Conservation (phyloP, 140 eudicot genomes). For the Oenanthe javanica region DNA sequence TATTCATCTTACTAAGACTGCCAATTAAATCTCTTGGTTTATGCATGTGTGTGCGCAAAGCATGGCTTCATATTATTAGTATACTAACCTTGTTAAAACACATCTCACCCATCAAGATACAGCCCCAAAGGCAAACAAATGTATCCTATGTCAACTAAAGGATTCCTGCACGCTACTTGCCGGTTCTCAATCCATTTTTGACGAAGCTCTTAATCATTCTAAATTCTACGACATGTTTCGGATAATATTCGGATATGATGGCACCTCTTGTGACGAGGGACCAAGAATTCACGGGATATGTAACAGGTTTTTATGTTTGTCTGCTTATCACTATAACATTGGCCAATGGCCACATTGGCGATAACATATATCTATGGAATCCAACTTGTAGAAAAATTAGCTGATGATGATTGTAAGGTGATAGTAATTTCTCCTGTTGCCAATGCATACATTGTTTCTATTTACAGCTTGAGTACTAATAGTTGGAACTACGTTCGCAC, state of each 20-base stretch:
- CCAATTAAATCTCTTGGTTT: neutral
- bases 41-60: neutral
- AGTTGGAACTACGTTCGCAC: neutral
- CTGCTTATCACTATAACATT: neutral
- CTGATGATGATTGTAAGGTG: neutral
- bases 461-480: neutral
- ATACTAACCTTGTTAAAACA: neutral
- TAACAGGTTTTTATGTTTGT: neutral
- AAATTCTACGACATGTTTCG: too few species aligned
- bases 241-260: neutral
- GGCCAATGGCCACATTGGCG: too few species aligned
- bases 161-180: neutral
- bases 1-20: neutral
- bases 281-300: neutral
- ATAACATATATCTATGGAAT: neutral
- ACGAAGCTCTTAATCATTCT: neutral
- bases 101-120: neutral
- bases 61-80: neutral
- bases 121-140: too few species aligned
- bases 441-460: neutral
- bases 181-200: neutral
- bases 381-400: neutral
- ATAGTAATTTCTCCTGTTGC: neutral
- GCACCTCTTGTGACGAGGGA: neutral
- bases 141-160: neutral